Percentiles rank a stretch among this genome's conserved stretches.
These are phyloP conservation scores for Mitragyna speciosa DNA, from an alignment of 257 asterid species.

Conservation along the genomic window DNA sequence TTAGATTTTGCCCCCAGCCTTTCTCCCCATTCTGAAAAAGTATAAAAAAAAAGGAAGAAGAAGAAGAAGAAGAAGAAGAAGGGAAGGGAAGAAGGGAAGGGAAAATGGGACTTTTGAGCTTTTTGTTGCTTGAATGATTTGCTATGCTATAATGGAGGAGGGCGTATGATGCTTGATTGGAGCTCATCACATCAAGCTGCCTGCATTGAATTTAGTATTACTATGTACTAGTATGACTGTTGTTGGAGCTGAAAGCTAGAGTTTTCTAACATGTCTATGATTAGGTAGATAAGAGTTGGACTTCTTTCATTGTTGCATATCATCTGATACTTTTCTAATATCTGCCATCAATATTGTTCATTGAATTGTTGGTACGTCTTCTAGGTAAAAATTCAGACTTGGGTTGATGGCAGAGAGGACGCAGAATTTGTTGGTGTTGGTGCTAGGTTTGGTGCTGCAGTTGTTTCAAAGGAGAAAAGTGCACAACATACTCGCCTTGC, in stretches of 20 bases:
- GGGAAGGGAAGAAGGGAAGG: background rate
- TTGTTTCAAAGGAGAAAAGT: slow-evolving; percentile 84
- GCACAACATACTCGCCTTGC: slow-evolving; percentile 62
- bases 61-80: too few species aligned
- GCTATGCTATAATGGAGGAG: background rate
- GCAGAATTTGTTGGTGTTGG: slow-evolving; percentile 90
- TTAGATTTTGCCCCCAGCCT: background rate
- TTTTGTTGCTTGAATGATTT: too few species aligned
- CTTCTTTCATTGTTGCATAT: background rate
- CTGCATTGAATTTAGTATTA: too few species aligned
- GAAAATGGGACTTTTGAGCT: background rate
- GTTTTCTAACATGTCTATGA: background rate
- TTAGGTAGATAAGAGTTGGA: background rate
- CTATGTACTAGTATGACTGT: background rate
- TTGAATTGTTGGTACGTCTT: background rate
- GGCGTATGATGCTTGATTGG: background rate
- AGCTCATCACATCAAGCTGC: too few species aligned
- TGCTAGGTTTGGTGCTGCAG: slow-evolving; percentile 81
- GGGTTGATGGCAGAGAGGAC: slow-evolving; percentile 74
- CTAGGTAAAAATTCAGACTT: slow-evolving; percentile 91
- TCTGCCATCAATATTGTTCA: background rate
- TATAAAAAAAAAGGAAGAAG: too few species aligned
- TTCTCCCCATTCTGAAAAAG: background rate
- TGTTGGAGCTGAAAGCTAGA: background rate
- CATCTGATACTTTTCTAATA: background rate